Evolutionary conservation across 371 early-diverging fungal genomes (phyloP), one percentile per base, ranked within the genome.

Genomic region (Lichtheimia ornata): DNA sequence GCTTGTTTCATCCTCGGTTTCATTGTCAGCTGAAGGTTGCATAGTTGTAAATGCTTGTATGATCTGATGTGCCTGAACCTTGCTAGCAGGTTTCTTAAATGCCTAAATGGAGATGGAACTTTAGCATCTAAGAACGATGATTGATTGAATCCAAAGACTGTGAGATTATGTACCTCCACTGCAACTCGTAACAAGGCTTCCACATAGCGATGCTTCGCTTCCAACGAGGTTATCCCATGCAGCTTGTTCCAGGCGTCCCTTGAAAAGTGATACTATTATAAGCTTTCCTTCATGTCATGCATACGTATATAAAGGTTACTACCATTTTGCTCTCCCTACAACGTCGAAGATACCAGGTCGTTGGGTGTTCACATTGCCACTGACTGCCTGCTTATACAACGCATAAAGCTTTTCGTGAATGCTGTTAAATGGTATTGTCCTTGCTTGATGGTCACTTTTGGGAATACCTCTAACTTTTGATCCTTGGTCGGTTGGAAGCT

Each of bases 301-400:
- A 17, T 25, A 53, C 22, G 2, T 22, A 22, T 22, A n/a, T 40
- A 0, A 42, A 14, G 9, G 27, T 44, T 43, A 15, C 25, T 73
- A 76, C 79, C 79, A 78, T 68, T 78, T 78, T 2, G 79, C 73
- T 45, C 81, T 70, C 17, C 81, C 81, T 24, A 80, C 77, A 0
- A 77, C 72, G 57, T 80, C 81, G 66, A 77, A 80, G 62, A 80
- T 68, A 4, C 77, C 81, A 14, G 81, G 81, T 62, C 76, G 58
- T 58, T 65, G 70, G 2, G 72, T 72, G 24, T 67, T 60, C 13
- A 76, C 58, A 59, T 73, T 56, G 13, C 81, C 81, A 40, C 63
- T 57, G 12, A 76, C 71, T 5, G 71, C 81, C 73, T 80, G 81
- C 52, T 78, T 78, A 63, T 71, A 78, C 18, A 69, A 65, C n/a